These are phyloP conservation scores for Pisolithus thermaeus DNA, from an alignment of 1,284 basidiomycete species.

Conservation along the genomic window DNA sequence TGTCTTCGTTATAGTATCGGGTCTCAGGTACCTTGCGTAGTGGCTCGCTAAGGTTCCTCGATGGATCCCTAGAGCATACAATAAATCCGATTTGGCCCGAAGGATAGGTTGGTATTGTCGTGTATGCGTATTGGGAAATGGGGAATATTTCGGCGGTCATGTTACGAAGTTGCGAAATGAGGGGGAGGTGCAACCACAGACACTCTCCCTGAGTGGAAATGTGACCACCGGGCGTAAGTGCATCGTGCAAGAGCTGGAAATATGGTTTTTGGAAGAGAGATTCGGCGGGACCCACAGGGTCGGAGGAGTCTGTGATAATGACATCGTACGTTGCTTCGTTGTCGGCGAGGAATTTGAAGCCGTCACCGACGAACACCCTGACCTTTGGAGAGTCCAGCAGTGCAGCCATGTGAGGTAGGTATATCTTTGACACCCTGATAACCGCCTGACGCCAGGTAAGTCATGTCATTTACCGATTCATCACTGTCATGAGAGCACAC, in stretches of 20 bases:
- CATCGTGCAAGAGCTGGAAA: slow-evolving; percentile 91
- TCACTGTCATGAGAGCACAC: slow-evolving; percentile 32
- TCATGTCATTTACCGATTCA: neutral
- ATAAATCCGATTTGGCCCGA: slow-evolving; percentile 97
- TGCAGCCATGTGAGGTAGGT: slow-evolving; percentile 90
- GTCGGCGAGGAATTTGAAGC: slow-evolving; percentile 94
- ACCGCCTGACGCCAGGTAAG: slow-evolving; percentile 60
- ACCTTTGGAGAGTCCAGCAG: slow-evolving; percentile 84
- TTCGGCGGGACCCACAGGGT: slow-evolving; percentile 94
- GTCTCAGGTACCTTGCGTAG: slow-evolving; percentile 65
- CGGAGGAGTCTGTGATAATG: slow-evolving; percentile 98
- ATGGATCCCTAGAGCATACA: slow-evolving; percentile 78
- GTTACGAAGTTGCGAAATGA: slow-evolving; percentile 77
- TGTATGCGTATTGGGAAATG: slow-evolving; percentile 88
- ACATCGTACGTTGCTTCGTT: slow-evolving; percentile 92
- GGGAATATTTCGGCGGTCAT: slow-evolving; percentile 81
- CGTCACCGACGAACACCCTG: slow-evolving; percentile 89
- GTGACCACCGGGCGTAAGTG: slow-evolving; percentile 85
- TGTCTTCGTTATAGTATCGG: slow-evolving; percentile 81
- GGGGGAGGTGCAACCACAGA: slow-evolving; percentile 89
- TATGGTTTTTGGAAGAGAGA: slow-evolving; percentile 96
- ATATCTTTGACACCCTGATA: slow-evolving; percentile 89
- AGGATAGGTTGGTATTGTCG: slow-evolving; percentile 97
- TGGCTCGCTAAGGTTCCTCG: slow-evolving; percentile 67
- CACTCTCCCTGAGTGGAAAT: slow-evolving; percentile 97